These are phyloP conservation scores for Phytophthora vignae DNA, from an alignment of 352 stramenopile genomes.

Conservation along the genomic window DNA sequence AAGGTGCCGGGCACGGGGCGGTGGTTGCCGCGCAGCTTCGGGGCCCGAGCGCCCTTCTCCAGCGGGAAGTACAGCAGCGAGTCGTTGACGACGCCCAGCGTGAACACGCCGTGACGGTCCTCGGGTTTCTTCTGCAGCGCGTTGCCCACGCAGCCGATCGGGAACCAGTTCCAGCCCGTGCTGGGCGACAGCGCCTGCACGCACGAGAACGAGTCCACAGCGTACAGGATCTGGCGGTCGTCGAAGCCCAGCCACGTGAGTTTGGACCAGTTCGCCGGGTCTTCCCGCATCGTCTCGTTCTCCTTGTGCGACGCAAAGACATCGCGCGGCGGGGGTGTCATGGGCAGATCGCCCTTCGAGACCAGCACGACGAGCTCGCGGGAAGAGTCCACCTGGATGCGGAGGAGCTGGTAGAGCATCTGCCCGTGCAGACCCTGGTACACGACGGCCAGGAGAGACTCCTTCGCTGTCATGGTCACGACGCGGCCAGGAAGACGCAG, in stretches of 20 bases:
- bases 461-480: constrained; percentile 75
- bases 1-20: constrained; percentile 82
- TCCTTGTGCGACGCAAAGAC: constrained; percentile 80
- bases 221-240: constrained; percentile 73
- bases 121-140: constrained; percentile 64
- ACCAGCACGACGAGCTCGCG: constrained; percentile 59
- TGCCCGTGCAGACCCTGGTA: constrained; percentile 59
- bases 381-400: constrained; percentile 46
- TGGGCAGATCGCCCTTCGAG: constrained; percentile 56
- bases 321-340: constrained; percentile 65
- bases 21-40: constrained; percentile 72
- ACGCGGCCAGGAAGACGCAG: constrained; percentile 70
- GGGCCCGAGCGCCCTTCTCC: constrained; percentile 48
- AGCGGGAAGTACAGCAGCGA: constrained; percentile 80
- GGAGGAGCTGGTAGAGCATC: constrained; percentile 66
- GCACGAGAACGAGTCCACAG: constrained; percentile 71
- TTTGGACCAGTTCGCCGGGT: constrained; percentile 61
- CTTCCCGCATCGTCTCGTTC: constrained; percentile 52
- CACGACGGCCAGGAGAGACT: constrained; percentile 70
- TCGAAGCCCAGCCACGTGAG: constrained; percentile 84
- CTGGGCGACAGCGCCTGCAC: constrained; percentile 67
- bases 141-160: constrained; percentile 74
- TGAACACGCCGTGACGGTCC: constrained; percentile 67
- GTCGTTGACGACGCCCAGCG: constrained; percentile 77
- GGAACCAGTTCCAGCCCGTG: constrained; percentile 77